Conservation (phyloP, 805 yeast species). For the Pichia paraexigua region DNA sequence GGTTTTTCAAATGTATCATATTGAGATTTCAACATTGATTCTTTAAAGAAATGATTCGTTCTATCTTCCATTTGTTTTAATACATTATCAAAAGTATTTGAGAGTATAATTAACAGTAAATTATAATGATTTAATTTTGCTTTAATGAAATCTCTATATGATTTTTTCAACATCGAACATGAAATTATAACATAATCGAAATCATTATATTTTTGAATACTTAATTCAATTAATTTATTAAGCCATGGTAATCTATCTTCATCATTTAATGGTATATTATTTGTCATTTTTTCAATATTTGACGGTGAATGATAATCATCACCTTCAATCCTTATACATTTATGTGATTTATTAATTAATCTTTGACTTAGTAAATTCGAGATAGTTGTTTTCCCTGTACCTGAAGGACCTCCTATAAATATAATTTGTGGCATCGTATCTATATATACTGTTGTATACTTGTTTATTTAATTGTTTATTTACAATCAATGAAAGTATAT, state of each 20-base stretch:
- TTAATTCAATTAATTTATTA: conserved; percentile 34
- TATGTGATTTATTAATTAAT: conserved; percentile 33
- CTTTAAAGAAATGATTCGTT: conserved; percentile 78
- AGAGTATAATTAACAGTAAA: conserved; percentile 58
- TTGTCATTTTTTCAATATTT: conserved; percentile 77
- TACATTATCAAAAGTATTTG: conserved; percentile 56
- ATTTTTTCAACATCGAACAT: conserved; percentile 77
- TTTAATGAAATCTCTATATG: conserved; percentile 60
- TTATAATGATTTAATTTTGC: conserved; percentile 23
- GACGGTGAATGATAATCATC: conserved; percentile 64
- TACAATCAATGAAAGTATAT: neutral
- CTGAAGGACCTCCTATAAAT: conserved; percentile 92
- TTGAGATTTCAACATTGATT: conserved; percentile 76
- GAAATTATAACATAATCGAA: conserved; percentile 45
- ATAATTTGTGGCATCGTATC: conserved; percentile 13
- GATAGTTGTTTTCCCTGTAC: conserved; percentile 87
- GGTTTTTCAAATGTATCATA: conserved; percentile 72
- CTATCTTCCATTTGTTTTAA: conserved; percentile 54
- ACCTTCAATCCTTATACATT: conserved; percentile 52
- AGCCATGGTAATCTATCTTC: conserved; percentile 95
- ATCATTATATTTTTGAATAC: conserved; percentile 32
- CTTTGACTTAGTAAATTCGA: conserved; percentile 43
- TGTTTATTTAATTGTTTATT: neutral
- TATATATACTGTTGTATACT: neutral
- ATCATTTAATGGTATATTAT: conserved; percentile 75